A percentile compares a stretch with the other conserved stretches of the same genome.
Evolutionary conservation across 352 stramenopile genomes (phyloP).

Genomic region (Phytophthora vignae): DNA sequence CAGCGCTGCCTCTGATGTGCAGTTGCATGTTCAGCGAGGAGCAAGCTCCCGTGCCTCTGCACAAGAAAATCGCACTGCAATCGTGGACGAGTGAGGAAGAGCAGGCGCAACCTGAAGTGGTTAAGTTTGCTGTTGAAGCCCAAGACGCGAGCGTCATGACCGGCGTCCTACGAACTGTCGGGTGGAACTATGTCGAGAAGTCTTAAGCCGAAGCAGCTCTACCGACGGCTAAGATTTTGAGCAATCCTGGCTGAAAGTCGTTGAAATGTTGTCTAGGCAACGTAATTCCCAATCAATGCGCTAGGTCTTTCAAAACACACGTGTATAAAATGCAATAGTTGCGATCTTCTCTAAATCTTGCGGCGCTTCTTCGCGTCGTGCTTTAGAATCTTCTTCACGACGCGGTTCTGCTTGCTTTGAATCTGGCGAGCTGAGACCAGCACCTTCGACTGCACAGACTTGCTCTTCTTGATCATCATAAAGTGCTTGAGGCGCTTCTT

Average conservation of each 20-base stretch:
- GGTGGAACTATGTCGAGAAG: slow-evolving; percentile 33
- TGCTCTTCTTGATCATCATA: slow-evolving; percentile 97
- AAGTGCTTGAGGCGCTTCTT: slow-evolving; percentile 98
- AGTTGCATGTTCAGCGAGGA: slow-evolving; percentile 60
- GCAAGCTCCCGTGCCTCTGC: slow-evolving; percentile 31
- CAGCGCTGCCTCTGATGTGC: slow-evolving; percentile 63
- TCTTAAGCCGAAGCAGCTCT: neutral
- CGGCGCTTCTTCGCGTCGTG: slow-evolving; percentile 86
- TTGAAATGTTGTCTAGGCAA: no score
- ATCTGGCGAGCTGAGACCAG: slow-evolving; percentile 87
- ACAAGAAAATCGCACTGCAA: slow-evolving; percentile 39
- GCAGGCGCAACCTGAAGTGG: slow-evolving; percentile 9
- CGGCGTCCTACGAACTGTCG: slow-evolving; percentile 60
- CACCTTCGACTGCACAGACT: slow-evolving; percentile 90
- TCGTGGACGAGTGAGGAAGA: slow-evolving; percentile 41
- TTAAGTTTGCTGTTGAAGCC: slow-evolving; percentile 36
- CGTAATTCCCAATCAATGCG: no score
- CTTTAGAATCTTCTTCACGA: slow-evolving; percentile 90
- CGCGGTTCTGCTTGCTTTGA: slow-evolving; percentile 77
- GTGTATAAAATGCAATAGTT: slow-evolving; percentile 33
- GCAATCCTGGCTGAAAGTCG: no score
- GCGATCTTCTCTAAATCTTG: slow-evolving; percentile 55
- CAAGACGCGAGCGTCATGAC: slow-evolving; percentile 33
- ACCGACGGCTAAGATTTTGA: no score
- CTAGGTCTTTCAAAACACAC: neutral